These are phyloP conservation scores for Gaultheria prostrata DNA, from an alignment of 148 eudicot species.

Conservation along the genomic window DNA sequence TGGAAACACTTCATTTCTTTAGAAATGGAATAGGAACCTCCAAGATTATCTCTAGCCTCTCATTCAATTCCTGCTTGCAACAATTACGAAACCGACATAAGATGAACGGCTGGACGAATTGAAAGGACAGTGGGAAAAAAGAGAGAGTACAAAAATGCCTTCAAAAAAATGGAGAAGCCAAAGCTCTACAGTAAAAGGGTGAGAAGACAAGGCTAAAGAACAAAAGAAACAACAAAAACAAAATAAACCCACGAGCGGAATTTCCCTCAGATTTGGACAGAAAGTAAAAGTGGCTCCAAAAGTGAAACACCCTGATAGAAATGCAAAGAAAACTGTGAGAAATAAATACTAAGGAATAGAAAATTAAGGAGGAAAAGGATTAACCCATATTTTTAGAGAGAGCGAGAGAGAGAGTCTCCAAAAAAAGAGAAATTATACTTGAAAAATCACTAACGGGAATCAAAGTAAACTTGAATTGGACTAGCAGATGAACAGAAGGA, in stretches of 20 bases:
- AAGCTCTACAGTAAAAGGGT: neutral
- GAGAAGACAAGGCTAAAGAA: neutral
- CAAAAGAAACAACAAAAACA: neutral
- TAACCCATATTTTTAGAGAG: neutral
- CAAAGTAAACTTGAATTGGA: neutral
- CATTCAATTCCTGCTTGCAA: conserved; percentile 13
- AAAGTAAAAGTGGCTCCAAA: neutral
- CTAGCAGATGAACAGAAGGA: neutral
- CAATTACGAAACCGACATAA: neutral
- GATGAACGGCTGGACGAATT: neutral
- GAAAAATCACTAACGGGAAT: neutral
- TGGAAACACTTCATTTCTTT: conserved; percentile 67
- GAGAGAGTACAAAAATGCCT: neutral
- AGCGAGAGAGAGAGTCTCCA: neutral
- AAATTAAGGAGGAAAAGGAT: neutral
- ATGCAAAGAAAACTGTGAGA: neutral
- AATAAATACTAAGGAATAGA: neutral
- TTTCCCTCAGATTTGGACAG: neutral
- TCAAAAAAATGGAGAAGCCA: neutral
- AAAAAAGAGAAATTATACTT: neutral
- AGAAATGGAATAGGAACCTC: neutral
- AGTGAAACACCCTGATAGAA: neutral
- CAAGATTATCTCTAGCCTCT: neutral
- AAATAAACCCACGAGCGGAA: neutral
- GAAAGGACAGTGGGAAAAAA: neutral